Base-by-base conservation (phyloP, 371 early-diverging fungal genomes). In the Mucor racemosus region DNA sequence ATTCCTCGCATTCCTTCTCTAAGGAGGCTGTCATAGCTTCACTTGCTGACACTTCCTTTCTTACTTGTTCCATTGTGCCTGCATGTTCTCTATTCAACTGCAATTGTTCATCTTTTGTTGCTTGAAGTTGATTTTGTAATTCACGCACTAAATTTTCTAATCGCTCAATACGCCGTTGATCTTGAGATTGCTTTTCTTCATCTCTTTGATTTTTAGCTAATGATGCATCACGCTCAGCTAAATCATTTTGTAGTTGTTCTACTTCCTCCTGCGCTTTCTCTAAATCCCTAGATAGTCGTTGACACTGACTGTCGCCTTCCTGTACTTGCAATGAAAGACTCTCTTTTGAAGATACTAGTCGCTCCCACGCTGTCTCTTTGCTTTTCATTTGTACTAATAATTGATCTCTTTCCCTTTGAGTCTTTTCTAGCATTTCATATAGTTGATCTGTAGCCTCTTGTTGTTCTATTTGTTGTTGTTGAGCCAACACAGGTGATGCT, bases 361-460 rank as follows among this genome's bases (percentile, higher is more conserved):
- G 72, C 33, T 81, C 81, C 76, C 76, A 81, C 11, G 79, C 81
- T 1, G 69, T 58, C 56, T 81, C 81, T 44, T 81, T 81, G 4
- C 55, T 62, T n/a, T 48, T 64, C 76, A 81, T 81, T 50, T 78
- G 68, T 4, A 38, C 26, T 0, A 60, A 10, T 5, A 81, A 58
- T 9, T 58, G 11, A 13, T 75, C 71, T 42, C 75, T 62, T 59
- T 81, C 81, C 11, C 65, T 41, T 35, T 75, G 70, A 4, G 66
- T 65, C 54, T 76, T 71, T 67, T 81, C 78, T 13, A 81, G 39
- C 39, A 80, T 64, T 5, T 75, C 76, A 59, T 72, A 70, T 0
- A 79, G 69, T 10, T 65, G 59, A 21, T 76, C 34, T 3, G 50
- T 63, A 11, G 59, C 34, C 66, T 66, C 40, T 55, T 66, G 17